These are phyloP conservation scores for Claviceps capensis DNA, from an alignment of 2,329 filamentous ascomycete genomes.

Conservation along the genomic window DNA sequence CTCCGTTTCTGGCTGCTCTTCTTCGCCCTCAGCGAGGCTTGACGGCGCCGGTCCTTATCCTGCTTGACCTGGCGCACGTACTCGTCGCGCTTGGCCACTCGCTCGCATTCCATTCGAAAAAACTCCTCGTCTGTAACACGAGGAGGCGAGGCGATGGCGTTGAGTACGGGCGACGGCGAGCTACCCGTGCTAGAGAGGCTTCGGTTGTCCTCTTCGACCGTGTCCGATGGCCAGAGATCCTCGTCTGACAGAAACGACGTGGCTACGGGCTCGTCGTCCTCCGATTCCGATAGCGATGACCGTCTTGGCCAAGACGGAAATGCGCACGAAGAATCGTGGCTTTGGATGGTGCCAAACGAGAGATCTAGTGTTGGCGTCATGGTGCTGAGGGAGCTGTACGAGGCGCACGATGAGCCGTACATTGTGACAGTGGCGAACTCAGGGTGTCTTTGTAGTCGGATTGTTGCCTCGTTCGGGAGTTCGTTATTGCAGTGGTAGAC, in stretches of 20 bases:
- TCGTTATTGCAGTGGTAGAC: background rate
- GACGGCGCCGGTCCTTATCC: constrained; percentile 42
- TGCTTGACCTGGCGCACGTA: constrained; percentile 33
- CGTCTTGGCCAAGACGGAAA: constrained; percentile 47
- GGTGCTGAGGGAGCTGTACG: constrained; percentile 35
- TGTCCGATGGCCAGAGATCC: constrained; percentile 41
- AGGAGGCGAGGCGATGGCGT: constrained; percentile 17
- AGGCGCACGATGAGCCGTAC: constrained; percentile 27
- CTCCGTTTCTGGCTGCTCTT: constrained; percentile 35
- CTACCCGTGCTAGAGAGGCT: constrained; percentile 33
- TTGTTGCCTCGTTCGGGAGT: background rate
- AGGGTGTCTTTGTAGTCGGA: background rate
- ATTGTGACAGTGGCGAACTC: constrained; percentile 15
- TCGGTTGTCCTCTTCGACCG: constrained; percentile 35
- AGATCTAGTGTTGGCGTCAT: constrained; percentile 33
- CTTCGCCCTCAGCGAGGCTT: constrained; percentile 17
- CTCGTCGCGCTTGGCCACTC: constrained; percentile 37
- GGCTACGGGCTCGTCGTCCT: constrained; percentile 29
- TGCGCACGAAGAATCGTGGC: constrained; percentile 34
- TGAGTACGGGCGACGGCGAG: constrained; percentile 20
- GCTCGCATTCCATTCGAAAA: constrained; percentile 36
- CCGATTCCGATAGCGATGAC: constrained; percentile 32
- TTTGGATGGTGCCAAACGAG: constrained; percentile 24
- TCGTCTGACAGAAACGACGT: constrained; percentile 49
- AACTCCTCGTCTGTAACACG: constrained; percentile 33